phyloP scores from a whole-genome alignment of 768 basidiomycete species.

The Cubamyces sp. region DNA sequence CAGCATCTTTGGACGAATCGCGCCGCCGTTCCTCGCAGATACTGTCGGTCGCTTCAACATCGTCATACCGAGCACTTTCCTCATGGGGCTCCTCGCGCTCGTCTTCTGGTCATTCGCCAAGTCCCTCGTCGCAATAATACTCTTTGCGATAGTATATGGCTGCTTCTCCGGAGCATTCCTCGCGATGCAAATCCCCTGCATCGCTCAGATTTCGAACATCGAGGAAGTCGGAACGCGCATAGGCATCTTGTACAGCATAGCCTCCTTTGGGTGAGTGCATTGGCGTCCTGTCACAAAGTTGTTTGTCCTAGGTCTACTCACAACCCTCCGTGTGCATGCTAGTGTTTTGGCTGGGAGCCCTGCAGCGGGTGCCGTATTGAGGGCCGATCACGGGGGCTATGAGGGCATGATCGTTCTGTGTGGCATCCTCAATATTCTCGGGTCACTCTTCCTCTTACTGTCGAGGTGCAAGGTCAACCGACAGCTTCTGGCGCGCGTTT shows the following conservation, averaged over 20 bases:
- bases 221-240: conserved; percentile 63
- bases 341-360: conserved; percentile 40
- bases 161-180: conserved; percentile 33
- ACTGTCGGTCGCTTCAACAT: conserved; percentile 34
- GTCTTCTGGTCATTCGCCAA: conserved; percentile 33
- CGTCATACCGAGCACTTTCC: conserved; percentile 29
- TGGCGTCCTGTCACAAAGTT: background rate
- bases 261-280: conserved; percentile 64
- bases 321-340: no score
- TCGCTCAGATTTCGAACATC: conserved; percentile 57
- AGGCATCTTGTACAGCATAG: conserved; percentile 63
- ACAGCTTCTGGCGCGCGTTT: conserved; percentile 12
- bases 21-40: conserved; percentile 36
- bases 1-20: conserved; percentile 33
- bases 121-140: conserved; percentile 29
- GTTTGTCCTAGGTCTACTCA: no score
- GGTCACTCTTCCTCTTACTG: conserved; percentile 57
- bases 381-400: conserved; percentile 47
- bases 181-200: conserved; percentile 21
- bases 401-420: conserved; percentile 58
- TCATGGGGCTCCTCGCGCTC: conserved; percentile 32
- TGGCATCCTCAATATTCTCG: conserved; percentile 58
- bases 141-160: conserved; percentile 36
- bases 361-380: conserved; percentile 61
- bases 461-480: conserved; percentile 31